A percentile compares a stretch with the other conserved stretches of the same genome.
phyloP scores from a whole-genome alignment of 306 rosid genomes.

The Casuarina glauca region DNA sequence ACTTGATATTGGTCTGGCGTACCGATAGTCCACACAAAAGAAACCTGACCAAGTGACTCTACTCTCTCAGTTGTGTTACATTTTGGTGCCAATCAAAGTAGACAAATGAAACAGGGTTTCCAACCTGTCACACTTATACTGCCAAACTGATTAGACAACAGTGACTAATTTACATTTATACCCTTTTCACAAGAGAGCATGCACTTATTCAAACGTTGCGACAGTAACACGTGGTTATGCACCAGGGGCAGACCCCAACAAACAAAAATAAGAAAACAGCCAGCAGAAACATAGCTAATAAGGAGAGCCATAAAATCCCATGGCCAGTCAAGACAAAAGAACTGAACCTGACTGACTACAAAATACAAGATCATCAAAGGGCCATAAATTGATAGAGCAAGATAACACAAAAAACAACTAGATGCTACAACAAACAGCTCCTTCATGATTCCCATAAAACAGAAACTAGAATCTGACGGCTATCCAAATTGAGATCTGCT shows the following conservation, averaged over 20 bases:
- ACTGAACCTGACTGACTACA: background rate
- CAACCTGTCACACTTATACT: background rate
- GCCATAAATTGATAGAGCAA: background rate
- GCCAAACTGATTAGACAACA: background rate
- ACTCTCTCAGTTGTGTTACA: background rate
- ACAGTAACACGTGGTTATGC: background rate
- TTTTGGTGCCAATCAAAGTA: background rate
- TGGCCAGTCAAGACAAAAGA: background rate
- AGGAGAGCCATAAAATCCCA: background rate
- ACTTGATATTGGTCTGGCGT: too few species aligned
- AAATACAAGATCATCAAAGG: background rate
- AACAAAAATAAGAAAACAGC: background rate
- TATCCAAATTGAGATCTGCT: background rate
- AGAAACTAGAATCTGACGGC: background rate
- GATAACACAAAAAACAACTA: background rate
- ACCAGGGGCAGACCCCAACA: background rate
- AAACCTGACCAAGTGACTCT: background rate
- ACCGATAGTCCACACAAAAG: background rate
- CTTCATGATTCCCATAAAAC: background rate
- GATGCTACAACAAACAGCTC: too few species aligned
- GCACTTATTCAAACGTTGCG: background rate
- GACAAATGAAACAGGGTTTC: background rate
- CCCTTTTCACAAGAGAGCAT: background rate
- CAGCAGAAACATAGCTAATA: background rate
- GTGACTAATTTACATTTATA: background rate